Base-by-base conservation (phyloP, 1,139 yeast genomes). In the Sugiyamaella xylanicola region DNA sequence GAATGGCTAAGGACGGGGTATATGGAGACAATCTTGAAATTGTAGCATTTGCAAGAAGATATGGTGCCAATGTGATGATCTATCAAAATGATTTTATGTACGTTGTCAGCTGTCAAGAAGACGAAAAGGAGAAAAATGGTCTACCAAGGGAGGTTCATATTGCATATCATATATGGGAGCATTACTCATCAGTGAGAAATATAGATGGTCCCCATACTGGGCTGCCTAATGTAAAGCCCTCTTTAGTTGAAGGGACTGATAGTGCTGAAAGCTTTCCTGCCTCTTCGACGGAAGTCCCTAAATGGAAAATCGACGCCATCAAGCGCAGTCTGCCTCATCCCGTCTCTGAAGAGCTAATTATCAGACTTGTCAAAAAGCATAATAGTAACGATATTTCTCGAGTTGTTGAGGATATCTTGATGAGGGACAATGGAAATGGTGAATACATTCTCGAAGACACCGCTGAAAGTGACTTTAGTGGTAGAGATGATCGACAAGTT, bases 81-180 rank as follows among this genome's bases (percentile, higher is more conserved):
- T 75, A 74, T 56, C 77, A 74, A 59, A 62, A 65, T 3, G 77
- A 72, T 37, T 63, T 63, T 45, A 63, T 69, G 61, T 74, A 72
- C 51, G 67, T 73, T 7, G 69, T 74, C 3, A 61, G 69, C 1
- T 57, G 66, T 15, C 22, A 39, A 15, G 45, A 25, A 35, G 48
- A 20, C 13, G 57, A 22, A 50, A 46, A 11, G 53, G 46, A 5
- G 51, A 25, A n/a, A 22, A 46, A 32, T 4, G 49, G 21, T 11
- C 20, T 4, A 16, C 27, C 60, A 4, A 47, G 48, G n/a, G 56
- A 62, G 19, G 59, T 71, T 5, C 77, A 75, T 53, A 64, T 75
- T 41, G 78, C 77, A 4, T 75, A 75, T 51, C 78, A 74, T 51
- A 65, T 70, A 1, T 75, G 77, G 77, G 78, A 74, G 56, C 78